phyloP scores from a whole-genome alignment of 2,329 filamentous ascomycete genomes.

The Sporothrix schenckii region DNA sequence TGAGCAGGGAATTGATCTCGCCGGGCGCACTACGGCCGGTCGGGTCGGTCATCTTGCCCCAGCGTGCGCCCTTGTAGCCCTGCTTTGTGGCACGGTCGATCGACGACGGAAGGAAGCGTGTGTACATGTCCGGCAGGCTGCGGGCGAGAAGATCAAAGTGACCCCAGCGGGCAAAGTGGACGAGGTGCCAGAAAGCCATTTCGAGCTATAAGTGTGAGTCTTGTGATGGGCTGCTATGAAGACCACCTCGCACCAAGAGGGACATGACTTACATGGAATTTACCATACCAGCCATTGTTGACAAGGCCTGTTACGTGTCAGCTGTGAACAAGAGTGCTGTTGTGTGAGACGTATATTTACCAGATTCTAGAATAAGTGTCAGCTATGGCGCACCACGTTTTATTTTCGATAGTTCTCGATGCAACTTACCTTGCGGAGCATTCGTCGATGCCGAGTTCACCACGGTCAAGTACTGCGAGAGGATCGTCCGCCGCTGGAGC shows the following conservation, averaged over 20 bases:
- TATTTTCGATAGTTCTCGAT: constrained; percentile 31
- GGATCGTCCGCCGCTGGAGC: constrained; percentile 56
- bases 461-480: constrained; percentile 57
- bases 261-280: constrained; percentile 50
- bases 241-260: too few relatives aligned
- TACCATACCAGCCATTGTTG: constrained; percentile 61
- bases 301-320: constrained; percentile 47
- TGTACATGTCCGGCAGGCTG: constrained; percentile 52
- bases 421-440: constrained; percentile 49
- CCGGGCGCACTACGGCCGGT: constrained; percentile 59
- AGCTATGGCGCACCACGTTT: background rate
- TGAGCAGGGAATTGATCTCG: constrained; percentile 62
- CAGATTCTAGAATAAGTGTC: constrained; percentile 22
- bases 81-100: constrained; percentile 45
- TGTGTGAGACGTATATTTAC: background rate
- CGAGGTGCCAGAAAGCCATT: constrained; percentile 58
- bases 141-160: constrained; percentile 51
- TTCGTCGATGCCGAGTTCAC: constrained; percentile 56
- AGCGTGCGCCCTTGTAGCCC: constrained; percentile 51
- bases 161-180: constrained; percentile 56
- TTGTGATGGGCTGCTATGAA: background rate
- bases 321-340: background rate
- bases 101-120: constrained; percentile 49
- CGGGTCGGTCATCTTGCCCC: constrained; percentile 61
- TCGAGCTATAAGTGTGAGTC: constrained; percentile 45